These are phyloP conservation scores for Beauveria sp. DNA, from an alignment of 2,329 filamentous ascomycete species.

Conservation along the genomic window DNA sequence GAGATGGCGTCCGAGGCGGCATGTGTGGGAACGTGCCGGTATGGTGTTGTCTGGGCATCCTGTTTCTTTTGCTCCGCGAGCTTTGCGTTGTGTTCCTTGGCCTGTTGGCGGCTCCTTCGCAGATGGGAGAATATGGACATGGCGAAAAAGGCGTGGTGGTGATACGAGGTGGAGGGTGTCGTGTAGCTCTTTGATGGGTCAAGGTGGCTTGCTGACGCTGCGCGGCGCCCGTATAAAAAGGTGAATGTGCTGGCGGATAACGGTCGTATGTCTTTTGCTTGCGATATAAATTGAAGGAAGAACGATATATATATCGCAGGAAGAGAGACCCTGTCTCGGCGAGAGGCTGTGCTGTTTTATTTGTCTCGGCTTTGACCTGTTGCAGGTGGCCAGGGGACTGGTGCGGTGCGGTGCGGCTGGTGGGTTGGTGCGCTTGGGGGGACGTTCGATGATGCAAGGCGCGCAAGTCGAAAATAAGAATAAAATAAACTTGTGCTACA, in stretches of 20 bases:
- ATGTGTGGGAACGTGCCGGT: conserved; percentile 55
- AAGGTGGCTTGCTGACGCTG: conserved; percentile 2
- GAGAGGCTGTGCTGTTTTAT: background rate
- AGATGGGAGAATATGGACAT: conserved; percentile 54
- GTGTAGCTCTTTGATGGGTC: background rate
- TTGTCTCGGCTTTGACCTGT: background rate
- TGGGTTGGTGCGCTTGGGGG: background rate
- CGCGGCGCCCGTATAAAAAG: background rate
- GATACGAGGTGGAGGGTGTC: background rate
- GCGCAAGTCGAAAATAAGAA: background rate
- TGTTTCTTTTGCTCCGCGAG: conserved; percentile 38
- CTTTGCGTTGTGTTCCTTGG: conserved; percentile 46
- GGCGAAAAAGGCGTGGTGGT: conserved; percentile 6
- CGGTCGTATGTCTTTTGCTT: background rate
- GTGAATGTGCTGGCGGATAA: background rate
- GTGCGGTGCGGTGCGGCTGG: background rate
- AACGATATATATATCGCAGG: background rate
- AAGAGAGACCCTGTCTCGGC: background rate
- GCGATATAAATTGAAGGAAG: background rate
- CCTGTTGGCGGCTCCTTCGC: conserved; percentile 43
- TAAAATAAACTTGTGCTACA: background rate
- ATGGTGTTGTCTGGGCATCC: conserved; percentile 35
- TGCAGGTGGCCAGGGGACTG: conserved; percentile 3
- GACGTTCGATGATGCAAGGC: no score
- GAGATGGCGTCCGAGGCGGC: conserved; percentile 51